Percentiles rank a stretch among this genome's conserved stretches.
Evolutionary conservation across 2,329 filamentous ascomycete species (phyloP).

Genomic region (Neonectria hederae): DNA sequence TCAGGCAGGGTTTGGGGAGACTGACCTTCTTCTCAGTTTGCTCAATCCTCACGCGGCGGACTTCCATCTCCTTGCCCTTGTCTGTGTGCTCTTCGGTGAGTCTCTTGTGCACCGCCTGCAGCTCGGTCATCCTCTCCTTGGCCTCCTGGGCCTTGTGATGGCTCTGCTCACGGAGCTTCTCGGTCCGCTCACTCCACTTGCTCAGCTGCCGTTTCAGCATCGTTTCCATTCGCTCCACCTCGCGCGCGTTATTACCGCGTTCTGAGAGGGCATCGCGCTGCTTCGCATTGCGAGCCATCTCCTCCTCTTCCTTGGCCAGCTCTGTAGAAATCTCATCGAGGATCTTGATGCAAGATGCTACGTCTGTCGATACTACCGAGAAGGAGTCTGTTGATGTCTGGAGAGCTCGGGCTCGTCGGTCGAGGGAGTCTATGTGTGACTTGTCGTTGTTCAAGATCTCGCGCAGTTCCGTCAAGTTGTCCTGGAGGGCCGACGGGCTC

Average conservation of each 20-base stretch:
- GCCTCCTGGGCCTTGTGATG: slow-evolving; percentile 83
- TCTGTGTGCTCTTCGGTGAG: slow-evolving; percentile 86
- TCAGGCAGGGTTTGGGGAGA: background rate
- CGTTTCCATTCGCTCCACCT: slow-evolving; percentile 89
- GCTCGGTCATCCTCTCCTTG: slow-evolving; percentile 88
- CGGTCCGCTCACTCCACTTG: slow-evolving; percentile 88
- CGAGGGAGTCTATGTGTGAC: slow-evolving; percentile 84
- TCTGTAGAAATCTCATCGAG: slow-evolving; percentile 89
- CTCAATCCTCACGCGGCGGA: slow-evolving; percentile 90
- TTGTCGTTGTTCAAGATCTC: slow-evolving; percentile 82
- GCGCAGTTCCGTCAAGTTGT: slow-evolving; percentile 81
- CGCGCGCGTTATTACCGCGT: slow-evolving; percentile 86
- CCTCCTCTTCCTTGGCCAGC: slow-evolving; percentile 89
- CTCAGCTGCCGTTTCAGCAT: slow-evolving; percentile 84
- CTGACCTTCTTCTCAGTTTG: slow-evolving; percentile 97
- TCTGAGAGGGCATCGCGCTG: slow-evolving; percentile 90
- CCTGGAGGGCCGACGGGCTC: slow-evolving; percentile 84
- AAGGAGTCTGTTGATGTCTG: slow-evolving; percentile 95
- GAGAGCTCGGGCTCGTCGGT: slow-evolving; percentile 85
- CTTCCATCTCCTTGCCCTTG: slow-evolving; percentile 92
- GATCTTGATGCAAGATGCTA: slow-evolving; percentile 87
- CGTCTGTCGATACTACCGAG: slow-evolving; percentile 82
- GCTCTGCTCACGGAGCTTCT: slow-evolving; percentile 82
- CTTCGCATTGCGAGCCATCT: slow-evolving; percentile 79
- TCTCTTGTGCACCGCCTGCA: slow-evolving; percentile 80